Evolutionary conservation across 495 filamentous ascomycete genomes (phyloP).

Genomic region (Penicillium soppii): DNA sequence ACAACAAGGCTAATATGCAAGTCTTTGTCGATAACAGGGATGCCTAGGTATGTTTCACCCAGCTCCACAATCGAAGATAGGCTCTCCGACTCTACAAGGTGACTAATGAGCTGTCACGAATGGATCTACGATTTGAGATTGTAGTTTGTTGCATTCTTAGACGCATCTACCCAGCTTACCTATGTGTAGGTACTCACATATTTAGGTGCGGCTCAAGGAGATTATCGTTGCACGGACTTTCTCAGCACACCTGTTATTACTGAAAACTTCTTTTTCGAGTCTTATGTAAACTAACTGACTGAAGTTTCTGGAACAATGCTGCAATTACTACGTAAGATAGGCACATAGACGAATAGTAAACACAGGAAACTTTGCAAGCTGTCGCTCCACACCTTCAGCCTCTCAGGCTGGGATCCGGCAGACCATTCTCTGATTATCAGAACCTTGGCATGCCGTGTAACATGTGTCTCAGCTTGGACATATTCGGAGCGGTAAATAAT

Average conservation of each 20-base stretch:
- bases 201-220: not conserved
- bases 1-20: not conserved
- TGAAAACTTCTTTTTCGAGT: not conserved
- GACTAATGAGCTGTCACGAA: not conserved
- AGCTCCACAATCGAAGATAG: not conserved
- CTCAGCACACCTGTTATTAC: not conserved
- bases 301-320: not conserved
- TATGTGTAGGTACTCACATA: too few relatives aligned
- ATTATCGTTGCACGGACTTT: not conserved
- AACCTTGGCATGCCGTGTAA: conserved; percentile 1
- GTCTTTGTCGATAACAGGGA: not conserved
- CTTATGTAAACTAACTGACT: not conserved
- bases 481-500: not conserved
- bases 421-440: conserved; percentile 1
- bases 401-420: not conserved
- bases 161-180: too few relatives aligned
- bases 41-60: not conserved
- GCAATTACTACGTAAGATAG: not conserved
- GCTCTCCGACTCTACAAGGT: not conserved
- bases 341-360: not conserved
- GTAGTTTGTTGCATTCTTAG: too few relatives aligned
- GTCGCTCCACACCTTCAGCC: not conserved
- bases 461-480: not conserved
- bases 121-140: not conserved
- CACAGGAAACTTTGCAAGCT: not conserved